Evolutionary conservation across 2,329 filamentous ascomycete genomes (phyloP), one percentile per base, ranked within the genome.

Genomic region (Monilinia fructicola): DNA sequence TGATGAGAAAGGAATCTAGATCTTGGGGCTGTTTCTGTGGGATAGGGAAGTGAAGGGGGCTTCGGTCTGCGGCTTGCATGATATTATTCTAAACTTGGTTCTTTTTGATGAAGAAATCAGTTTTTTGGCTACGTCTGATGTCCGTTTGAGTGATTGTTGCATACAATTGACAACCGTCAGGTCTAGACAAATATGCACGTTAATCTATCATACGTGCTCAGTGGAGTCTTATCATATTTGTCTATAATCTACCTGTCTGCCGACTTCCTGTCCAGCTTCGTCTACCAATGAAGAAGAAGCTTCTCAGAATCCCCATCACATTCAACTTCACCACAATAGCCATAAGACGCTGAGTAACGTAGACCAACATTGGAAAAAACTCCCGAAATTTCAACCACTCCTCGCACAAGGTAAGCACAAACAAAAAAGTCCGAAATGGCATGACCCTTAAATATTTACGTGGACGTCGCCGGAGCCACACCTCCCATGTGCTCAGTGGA

Each of bases 261-360:
- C 21, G 28, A 38, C 9, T 16, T 35, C 21, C 21, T 44, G n/a
- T 26, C 38, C 23, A 21, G 21, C 18, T 4, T 21, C 38, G 5
- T 59, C 31, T 23, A 26, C 44, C 56, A 60, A 60, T 60, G n/a
- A n/a, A n/a, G 0, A 60, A 50, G 9, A 38, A 11, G 9, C 12
- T 21, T 21, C 16, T 35, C 10, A 35, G 18, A 11, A 23, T 59
- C 44, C 28, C n/a, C 21, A 35, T 18, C 4, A 38, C 23, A 23
- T 44, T 35, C 18, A 44, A 44, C 10, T 9, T 44, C 28, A 21
- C 42, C 40, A 65, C 26, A 26, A 40, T 59, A 23, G 26, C 26
- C 38, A 40, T 12, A 14, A 59, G n/a, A 64, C n/a, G 62, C 42
- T 10, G 62, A 64, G 62, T 58, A 58, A 64, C 62, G 14, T 48